Base-by-base conservation (phyloP, 129 eudicot species). In the Saussurea involucrata region DNA sequence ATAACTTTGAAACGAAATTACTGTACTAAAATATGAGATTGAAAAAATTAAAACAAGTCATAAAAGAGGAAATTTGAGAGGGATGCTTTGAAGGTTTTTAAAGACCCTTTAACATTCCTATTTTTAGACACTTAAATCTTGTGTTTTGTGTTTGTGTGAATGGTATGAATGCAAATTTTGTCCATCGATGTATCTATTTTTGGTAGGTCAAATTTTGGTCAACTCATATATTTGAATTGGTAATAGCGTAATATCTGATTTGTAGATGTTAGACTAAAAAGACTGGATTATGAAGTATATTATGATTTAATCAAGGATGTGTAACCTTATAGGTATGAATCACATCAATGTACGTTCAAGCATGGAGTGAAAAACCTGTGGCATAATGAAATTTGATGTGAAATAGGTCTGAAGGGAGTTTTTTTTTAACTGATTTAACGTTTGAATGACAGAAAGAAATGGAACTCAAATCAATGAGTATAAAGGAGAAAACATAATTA, bases 71-170 rank as follows among this genome's bases (percentile, higher is more conserved):
- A 34, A 40, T 0, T 20, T 10, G 44, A 76, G 29, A 63, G 74
- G 73, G 66, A 0, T 49, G 58, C 36, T 40, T 61, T 6, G 18
- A 22, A 42, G 65, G 63, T 24, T 27, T 0, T 42, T 64, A 31
- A 78, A 69, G 57, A 68, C 46, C 72, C 55, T 76, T 65, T 29
- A 17, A 32, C 75, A 64, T 42, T 72, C 7, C 66, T 79, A 78
- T 63, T 63, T 17, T 42, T 77, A 18, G 67, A 61, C 33, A 64
- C 70, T 55, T 63, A 40, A 27, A 32, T 49, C 57, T 63, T 64
- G 78, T 63, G 71, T 40, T 21, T 71, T 40, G 71, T 57, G 68
- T 64, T 72, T 79, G 78, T 79, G 66, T 68, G 83, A 73, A 72
- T 72, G 64, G 29, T 53, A 64, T 72, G 58, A 46, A 24, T 79